Percentiles rank a stretch among this genome's conserved stretches.
Conservation (phyloP, 257 asterid genomes). For the Fraxinus quadrangulata region DNA sequence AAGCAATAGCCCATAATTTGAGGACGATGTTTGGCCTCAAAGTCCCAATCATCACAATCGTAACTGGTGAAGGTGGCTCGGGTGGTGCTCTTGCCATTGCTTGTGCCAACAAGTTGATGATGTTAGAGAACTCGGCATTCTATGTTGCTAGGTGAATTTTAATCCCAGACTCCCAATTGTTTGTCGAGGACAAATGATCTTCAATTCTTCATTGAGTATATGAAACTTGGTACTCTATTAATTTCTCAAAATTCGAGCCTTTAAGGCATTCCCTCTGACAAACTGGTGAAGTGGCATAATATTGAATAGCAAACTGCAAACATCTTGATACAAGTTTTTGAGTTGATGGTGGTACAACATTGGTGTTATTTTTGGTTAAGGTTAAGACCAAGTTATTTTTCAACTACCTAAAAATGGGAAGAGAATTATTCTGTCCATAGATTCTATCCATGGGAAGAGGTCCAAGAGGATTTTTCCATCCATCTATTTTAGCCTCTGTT, state of each 20-base stretch:
- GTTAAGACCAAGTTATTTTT: neutral
- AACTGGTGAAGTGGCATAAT: neutral
- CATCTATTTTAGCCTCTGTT: too few species aligned
- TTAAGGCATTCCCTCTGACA: neutral
- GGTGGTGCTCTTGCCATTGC: slow-evolving; percentile 65
- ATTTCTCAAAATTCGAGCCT: neutral
- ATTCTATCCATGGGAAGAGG: too few species aligned
- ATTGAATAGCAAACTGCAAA: neutral
- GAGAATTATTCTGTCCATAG: neutral
- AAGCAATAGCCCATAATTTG: slow-evolving; percentile 57
- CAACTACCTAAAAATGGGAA: neutral
- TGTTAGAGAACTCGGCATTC: slow-evolving; percentile 59
- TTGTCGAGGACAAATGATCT: neutral
- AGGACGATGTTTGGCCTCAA: slow-evolving; percentile 62
- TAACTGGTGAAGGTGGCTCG: slow-evolving; percentile 62
- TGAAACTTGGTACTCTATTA: neutral
- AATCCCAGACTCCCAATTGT: neutral
- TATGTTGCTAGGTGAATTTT: slow-evolving; percentile 55
- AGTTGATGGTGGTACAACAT: neutral
- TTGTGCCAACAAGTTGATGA: slow-evolving; percentile 56
- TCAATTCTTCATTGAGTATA: neutral
- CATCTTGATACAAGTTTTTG: neutral
- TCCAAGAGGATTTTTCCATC: too few species aligned
- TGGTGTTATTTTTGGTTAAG: neutral
- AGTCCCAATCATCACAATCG: slow-evolving; percentile 52